phyloP scores from a whole-genome alignment of 2,329 filamentous ascomycete species.

The Arthrobotrys iridis region DNA sequence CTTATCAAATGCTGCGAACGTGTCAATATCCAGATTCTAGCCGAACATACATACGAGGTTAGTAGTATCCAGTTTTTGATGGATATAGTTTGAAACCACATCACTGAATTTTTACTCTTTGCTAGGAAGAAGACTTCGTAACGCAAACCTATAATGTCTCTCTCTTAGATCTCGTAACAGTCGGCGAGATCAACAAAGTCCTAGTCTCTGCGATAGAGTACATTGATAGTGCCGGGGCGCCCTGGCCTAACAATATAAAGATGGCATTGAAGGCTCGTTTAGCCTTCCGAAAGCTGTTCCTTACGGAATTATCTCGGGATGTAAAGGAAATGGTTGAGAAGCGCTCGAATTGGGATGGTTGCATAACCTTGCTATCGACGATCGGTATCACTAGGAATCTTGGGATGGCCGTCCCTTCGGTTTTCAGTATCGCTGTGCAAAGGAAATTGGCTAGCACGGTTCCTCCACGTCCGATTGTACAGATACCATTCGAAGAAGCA shows the following conservation, averaged over 20 bases:
- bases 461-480: conserved; percentile 87
- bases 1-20: conserved; percentile 83
- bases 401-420: conserved; percentile 74
- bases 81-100: background rate
- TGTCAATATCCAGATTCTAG: conserved; percentile 78
- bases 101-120: conserved; percentile 30
- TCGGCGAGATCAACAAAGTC: conserved; percentile 63
- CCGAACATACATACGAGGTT: conserved; percentile 92
- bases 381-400: conserved; percentile 72
- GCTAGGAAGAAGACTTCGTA: conserved; percentile 92
- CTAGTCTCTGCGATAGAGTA: conserved; percentile 55
- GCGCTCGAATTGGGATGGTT: conserved; percentile 63
- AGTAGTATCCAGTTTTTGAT: conserved; percentile 54
- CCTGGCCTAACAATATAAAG: conserved; percentile 64
- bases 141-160: conserved; percentile 87
- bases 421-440: conserved; percentile 91
- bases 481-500: conserved; percentile 77
- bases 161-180: conserved; percentile 73
- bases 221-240: conserved; percentile 35
- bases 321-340: conserved; percentile 64
- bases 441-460: conserved; percentile 92
- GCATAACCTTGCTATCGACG: conserved; percentile 64
- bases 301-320: conserved; percentile 66
- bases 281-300: conserved; percentile 72
- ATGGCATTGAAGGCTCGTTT: conserved; percentile 74